These are phyloP conservation scores for Tubosaeta sp. DNA, from an alignment of 768 basidiomycete genomes.

Conservation along the genomic window DNA sequence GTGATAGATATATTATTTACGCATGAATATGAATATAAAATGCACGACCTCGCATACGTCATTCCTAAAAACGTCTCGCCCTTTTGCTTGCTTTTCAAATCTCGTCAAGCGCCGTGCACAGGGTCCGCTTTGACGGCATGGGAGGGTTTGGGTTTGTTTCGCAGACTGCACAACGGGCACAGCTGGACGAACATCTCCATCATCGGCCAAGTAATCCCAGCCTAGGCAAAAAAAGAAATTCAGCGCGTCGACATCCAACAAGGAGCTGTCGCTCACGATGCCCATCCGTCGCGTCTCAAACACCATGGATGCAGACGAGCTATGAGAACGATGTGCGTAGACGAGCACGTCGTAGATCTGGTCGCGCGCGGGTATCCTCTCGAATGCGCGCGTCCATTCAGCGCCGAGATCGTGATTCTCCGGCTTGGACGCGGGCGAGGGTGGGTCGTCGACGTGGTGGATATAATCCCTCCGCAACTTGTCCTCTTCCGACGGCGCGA, in stretches of 20 bases:
- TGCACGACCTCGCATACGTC: background rate
- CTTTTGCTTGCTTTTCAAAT: no score
- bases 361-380: constrained; percentile 59
- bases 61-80: background rate
- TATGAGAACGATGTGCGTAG: constrained; percentile 61
- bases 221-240: constrained; percentile 35
- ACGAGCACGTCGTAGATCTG: constrained; percentile 69
- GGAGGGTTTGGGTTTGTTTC: constrained; percentile 31
- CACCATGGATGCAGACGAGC: constrained; percentile 50
- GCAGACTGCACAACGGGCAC: constrained; percentile 51
- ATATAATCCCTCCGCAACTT: constrained; percentile 45
- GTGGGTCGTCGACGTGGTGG: constrained; percentile 31
- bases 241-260: background rate
- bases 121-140: constrained; percentile 21
- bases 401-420: constrained; percentile 22
- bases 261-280: constrained; percentile 46
- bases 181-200: constrained; percentile 60
- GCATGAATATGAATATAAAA: constrained; percentile 12
- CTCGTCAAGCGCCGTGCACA: constrained; percentile 10
- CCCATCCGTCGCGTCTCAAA: constrained; percentile 52
- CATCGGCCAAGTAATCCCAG: constrained; percentile 71
- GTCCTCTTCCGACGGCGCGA: constrained; percentile 48
- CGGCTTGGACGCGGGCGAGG: constrained; percentile 13
- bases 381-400: constrained; percentile 42
- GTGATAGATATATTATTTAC: constrained; percentile 11